Evolutionary conservation across 345 rosid species (phyloP), one percentile per base, ranked within the genome.

Genomic region (Luvunga scandens): DNA sequence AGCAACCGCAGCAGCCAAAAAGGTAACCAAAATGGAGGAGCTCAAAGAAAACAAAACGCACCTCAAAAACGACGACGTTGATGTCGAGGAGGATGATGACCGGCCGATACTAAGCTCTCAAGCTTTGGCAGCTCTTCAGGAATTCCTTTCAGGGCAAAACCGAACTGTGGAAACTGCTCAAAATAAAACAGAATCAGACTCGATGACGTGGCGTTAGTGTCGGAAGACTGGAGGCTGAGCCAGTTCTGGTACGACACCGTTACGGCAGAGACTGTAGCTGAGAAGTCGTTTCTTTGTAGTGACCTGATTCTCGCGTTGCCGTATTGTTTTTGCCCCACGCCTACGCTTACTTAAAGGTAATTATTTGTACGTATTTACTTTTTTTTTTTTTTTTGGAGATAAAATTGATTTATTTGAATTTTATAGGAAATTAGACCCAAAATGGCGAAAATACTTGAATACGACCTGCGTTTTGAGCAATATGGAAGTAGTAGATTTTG

Each of bases 221-320:
- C 94, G 2, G 98, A 95, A 76, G 93, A 95, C 79, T 95, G 98
- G 99, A 86, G 94, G 82, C 89, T 93, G 27, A 95, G 99, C 78
- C 99, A 95, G 86, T 95, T 95, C 85, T 95, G 99, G 99, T 95
- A 95, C 86, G 93, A 95, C 30, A 89, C 91, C 21, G 79, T 85
- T 71, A 95, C 99, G 1, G 98, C 98, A 18, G 92, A 90, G 79
- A 84, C 93, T 66, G 85, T 95, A 65, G 93, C 98, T 6, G 79
- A 4, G 98, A 95, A 84, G 94, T 88, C 8, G 30, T 87, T 74
- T 55, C 88, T 91, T 69, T 81, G 74, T 66, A 69, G 75, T 27
- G 81, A 66, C 13, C 88, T n/a, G 77, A 14, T 45, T 61, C 81
- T 66, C 82, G 86, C 73, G 84, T 89, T 48, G 97, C 96, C 74